Conservation (phyloP, 2,329 filamentous ascomycete species). For the Penicillium expansum region DNA sequence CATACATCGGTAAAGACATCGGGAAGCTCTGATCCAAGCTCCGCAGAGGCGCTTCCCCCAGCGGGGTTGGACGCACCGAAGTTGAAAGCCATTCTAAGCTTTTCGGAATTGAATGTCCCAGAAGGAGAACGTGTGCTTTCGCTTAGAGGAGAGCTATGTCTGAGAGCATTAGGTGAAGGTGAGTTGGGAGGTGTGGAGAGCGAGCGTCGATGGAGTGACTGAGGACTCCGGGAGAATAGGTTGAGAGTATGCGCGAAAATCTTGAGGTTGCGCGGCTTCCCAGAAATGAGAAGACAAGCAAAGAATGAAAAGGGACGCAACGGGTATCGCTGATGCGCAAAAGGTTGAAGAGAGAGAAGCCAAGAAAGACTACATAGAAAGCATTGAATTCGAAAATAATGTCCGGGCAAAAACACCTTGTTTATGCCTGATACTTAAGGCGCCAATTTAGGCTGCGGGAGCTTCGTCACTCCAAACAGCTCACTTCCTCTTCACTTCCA, state of each 20-base stretch:
- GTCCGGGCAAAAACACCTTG: slow-evolving; percentile 25
- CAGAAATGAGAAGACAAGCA: slow-evolving; percentile 22
- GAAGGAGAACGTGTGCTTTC: slow-evolving; percentile 39
- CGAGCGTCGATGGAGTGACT: slow-evolving; percentile 44
- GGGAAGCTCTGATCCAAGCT: slow-evolving; percentile 65
- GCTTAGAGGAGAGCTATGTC: slow-evolving; percentile 33
- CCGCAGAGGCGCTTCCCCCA: slow-evolving; percentile 40
- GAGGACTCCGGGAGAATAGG: slow-evolving; percentile 44
- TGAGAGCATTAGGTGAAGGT: slow-evolving; percentile 42
- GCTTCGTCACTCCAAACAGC: slow-evolving; percentile 44
- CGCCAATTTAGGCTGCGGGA: slow-evolving; percentile 36
- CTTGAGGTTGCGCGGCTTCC: slow-evolving; percentile 31
- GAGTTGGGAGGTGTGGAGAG: slow-evolving; percentile 38
- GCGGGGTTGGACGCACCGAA: slow-evolving; percentile 52
- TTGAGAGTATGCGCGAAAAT: slow-evolving; percentile 47
- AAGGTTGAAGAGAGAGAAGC: slow-evolving; percentile 4
- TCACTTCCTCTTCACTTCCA: slow-evolving; percentile 33
- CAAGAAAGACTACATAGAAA: slow-evolving; percentile 16
- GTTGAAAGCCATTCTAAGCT: slow-evolving; percentile 61
- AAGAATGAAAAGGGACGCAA: slow-evolving; percentile 7
- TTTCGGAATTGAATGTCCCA: slow-evolving; percentile 31
- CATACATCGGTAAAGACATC: slow-evolving; percentile 79
- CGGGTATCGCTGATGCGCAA: slow-evolving; percentile 12
- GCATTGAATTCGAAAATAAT: slow-evolving; percentile 20
- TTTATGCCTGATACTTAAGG: slow-evolving; percentile 25